phyloP scores from a whole-genome alignment of 306 rosid genomes.

The Pachyrhizus erosus region DNA sequence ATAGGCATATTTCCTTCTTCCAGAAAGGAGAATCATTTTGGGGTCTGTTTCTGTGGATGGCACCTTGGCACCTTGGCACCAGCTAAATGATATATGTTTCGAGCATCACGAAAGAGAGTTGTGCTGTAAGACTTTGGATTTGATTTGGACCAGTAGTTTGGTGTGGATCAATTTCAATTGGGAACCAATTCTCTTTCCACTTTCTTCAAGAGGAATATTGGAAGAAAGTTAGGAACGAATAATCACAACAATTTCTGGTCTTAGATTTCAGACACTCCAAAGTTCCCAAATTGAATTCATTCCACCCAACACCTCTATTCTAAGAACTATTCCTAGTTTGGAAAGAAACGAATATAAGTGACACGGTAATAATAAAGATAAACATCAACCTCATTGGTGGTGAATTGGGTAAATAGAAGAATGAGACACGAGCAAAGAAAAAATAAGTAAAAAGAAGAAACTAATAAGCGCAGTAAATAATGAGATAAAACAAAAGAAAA shows the following conservation, averaged over 20 bases:
- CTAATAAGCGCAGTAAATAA: too few species aligned
- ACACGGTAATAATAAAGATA: neutral
- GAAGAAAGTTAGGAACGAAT: neutral
- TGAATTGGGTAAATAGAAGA: neutral
- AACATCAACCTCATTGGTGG: neutral
- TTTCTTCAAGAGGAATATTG: neutral
- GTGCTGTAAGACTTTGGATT: constrained; percentile 7
- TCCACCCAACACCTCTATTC: constrained; percentile 1
- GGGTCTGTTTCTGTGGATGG: constrained; percentile 24
- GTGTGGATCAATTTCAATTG: constrained; percentile 23
- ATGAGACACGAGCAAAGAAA: too few species aligned
- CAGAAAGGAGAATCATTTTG: constrained; percentile 28
- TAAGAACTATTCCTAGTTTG: neutral
- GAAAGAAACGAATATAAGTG: neutral
- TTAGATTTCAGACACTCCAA: constrained; percentile 18
- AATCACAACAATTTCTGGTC: neutral
- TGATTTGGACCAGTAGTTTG: constrained; percentile 27
- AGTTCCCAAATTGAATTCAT: neutral
- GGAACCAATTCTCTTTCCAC: constrained; percentile 31
- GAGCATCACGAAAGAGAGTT: constrained; percentile 15
- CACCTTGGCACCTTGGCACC: constrained; percentile 6
- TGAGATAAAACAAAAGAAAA: too few species aligned
- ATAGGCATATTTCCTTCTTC: constrained; percentile 22
- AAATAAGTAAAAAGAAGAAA: too few species aligned
- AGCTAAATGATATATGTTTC: neutral